A percentile compares a stretch with the other conserved stretches of the same genome.
Conservation (phyloP, 2,329 filamentous ascomycete species). For the Botryotinia globosa region DNA sequence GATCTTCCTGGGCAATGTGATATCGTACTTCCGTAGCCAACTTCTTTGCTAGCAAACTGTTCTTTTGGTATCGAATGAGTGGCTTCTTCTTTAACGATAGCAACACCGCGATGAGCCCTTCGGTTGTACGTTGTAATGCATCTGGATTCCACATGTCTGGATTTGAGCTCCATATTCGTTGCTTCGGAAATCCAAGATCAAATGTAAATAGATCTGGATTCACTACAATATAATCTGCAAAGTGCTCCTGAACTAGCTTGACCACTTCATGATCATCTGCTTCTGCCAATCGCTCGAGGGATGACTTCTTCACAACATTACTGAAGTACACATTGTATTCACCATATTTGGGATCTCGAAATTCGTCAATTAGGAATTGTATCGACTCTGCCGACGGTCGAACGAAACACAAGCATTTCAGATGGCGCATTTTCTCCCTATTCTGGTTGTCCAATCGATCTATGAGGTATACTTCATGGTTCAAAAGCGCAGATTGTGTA, state of each 20-base stretch:
- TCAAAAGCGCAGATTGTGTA: slow-evolving; percentile 90
- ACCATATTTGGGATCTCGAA: slow-evolving; percentile 93
- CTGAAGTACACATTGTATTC: slow-evolving; percentile 98
- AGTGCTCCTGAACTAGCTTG: slow-evolving; percentile 89
- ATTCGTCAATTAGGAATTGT: slow-evolving; percentile 89
- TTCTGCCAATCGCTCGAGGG: slow-evolving; percentile 88
- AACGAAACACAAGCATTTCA: slow-evolving; percentile 89
- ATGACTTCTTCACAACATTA: slow-evolving; percentile 96
- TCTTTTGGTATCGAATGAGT: slow-evolving; percentile 88
- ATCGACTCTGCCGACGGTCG: slow-evolving; percentile 90
- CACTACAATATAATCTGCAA: slow-evolving; percentile 91
- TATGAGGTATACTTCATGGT: slow-evolving; percentile 96
- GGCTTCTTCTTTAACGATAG: slow-evolving; percentile 95
- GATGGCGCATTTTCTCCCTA: slow-evolving; percentile 96
- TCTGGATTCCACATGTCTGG: slow-evolving; percentile 91
- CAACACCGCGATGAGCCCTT: slow-evolving; percentile 80
- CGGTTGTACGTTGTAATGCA: slow-evolving; percentile 78
- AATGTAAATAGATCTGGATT: slow-evolving; percentile 92
- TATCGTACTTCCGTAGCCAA: slow-evolving; percentile 90
- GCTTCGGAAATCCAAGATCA: slow-evolving; percentile 67
- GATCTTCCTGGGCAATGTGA: slow-evolving; percentile 90
- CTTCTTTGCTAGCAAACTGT: slow-evolving; percentile 86
- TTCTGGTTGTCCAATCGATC: slow-evolving; percentile 88
- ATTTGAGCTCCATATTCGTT: slow-evolving; percentile 75
- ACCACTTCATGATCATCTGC: slow-evolving; percentile 98